These are phyloP conservation scores for Crithidia brevicula DNA, from an alignment of 208 protist genomes.

Conservation along the genomic window DNA sequence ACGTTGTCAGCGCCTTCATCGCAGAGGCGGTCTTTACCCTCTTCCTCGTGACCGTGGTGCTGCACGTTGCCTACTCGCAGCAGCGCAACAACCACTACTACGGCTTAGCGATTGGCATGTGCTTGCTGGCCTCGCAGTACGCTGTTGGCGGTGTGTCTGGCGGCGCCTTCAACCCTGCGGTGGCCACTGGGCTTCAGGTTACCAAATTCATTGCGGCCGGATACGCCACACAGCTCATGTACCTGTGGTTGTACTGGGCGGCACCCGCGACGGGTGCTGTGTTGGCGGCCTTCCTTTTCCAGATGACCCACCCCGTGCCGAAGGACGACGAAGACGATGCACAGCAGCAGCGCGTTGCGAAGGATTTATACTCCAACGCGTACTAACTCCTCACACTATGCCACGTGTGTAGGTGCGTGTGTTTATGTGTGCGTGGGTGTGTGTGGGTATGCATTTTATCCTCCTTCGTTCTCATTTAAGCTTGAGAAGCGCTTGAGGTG, in stretches of 20 bases:
- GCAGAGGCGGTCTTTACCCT: slow-evolving; percentile 70
- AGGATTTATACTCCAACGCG: slow-evolving; percentile 47
- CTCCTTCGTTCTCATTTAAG: too few relatives aligned
- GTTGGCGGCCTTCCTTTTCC: slow-evolving; percentile 68
- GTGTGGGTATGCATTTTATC: too few relatives aligned
- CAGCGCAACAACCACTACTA: slow-evolving; percentile 80
- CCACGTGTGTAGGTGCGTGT: not conserved
- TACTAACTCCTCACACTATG: too few relatives aligned
- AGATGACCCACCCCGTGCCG: slow-evolving; percentile 72
- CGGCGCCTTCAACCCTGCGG: slow-evolving; percentile 84
- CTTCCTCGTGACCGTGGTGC: slow-evolving; percentile 73
- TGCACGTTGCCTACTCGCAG: slow-evolving; percentile 81
- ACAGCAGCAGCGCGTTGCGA: slow-evolving; percentile 52
- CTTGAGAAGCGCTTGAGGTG: too few relatives aligned
- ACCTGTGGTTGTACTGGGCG: slow-evolving; percentile 86
- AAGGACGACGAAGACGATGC: slow-evolving; percentile 56
- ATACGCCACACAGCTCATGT: slow-evolving; percentile 74
- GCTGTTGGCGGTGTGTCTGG: slow-evolving; percentile 79
- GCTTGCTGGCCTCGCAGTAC: slow-evolving; percentile 68
- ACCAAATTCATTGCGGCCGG: slow-evolving; percentile 76
- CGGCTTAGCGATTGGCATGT: slow-evolving; percentile 83
- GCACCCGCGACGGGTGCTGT: slow-evolving; percentile 70
- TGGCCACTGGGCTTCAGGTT: slow-evolving; percentile 73
- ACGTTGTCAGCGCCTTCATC: slow-evolving; percentile 72
- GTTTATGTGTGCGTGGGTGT: too few relatives aligned